These are phyloP conservation scores for Hypoxylon lienhwacheense DNA, from an alignment of 495 filamentous ascomycete species.

Conservation along the genomic window DNA sequence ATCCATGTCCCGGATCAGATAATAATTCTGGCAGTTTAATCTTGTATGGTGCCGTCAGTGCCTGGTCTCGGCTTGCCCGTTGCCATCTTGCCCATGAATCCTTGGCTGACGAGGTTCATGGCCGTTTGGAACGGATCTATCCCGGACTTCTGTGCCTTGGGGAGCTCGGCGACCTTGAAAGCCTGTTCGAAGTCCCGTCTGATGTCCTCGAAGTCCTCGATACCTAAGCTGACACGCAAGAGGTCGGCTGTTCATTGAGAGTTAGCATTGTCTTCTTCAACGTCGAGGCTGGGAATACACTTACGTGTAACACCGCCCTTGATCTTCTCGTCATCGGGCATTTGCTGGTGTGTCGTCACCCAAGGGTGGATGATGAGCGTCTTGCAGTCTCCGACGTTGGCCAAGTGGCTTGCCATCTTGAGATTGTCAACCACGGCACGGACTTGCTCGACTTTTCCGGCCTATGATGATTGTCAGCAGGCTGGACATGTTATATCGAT, in stretches of 20 bases:
- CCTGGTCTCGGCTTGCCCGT: slow-evolving; percentile 38
- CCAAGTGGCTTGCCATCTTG: slow-evolving; percentile 45
- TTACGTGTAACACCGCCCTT: slow-evolving; percentile 46
- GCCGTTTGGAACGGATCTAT: slow-evolving; percentile 38
- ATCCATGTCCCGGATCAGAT: background rate
- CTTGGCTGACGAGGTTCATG: slow-evolving; percentile 34
- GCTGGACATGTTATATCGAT: slow-evolving; percentile 49
- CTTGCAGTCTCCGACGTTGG: slow-evolving; percentile 50
- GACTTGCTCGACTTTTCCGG: slow-evolving; percentile 46
- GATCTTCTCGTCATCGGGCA: slow-evolving; percentile 49
- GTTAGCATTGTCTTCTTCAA: slow-evolving; percentile 5
- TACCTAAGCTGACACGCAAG: slow-evolving; percentile 44
- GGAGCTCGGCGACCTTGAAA: slow-evolving; percentile 43
- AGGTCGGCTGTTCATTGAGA: slow-evolving; percentile 36
- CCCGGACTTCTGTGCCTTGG: slow-evolving; percentile 29
- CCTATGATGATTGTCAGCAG: slow-evolving; percentile 29
- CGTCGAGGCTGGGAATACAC: slow-evolving; percentile 2
- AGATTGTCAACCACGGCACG: slow-evolving; percentile 48
- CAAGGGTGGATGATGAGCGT: slow-evolving; percentile 49
- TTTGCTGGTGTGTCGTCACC: slow-evolving; percentile 49
- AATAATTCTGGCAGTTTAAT: background rate
- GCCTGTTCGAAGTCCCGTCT: slow-evolving; percentile 48
- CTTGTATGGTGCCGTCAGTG: slow-evolving; percentile 39
- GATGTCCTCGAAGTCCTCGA: slow-evolving; percentile 49
- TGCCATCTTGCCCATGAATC: slow-evolving; percentile 40